phyloP scores from a whole-genome alignment of 768 basidiomycete species.

The Cystofilobasidium macerans region DNA sequence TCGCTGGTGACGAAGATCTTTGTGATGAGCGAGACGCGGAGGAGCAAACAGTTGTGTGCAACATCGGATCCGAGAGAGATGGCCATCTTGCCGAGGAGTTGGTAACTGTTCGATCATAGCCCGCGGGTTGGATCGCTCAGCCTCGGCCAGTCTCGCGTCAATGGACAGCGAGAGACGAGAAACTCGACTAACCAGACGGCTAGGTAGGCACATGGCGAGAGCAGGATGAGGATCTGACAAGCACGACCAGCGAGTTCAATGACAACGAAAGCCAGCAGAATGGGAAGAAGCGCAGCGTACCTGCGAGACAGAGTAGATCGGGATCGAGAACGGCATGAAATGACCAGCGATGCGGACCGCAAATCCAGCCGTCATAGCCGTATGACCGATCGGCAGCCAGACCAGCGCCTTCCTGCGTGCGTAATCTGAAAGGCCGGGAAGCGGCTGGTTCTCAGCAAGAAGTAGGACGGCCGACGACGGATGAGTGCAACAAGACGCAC shows the following conservation, averaged over 20 bases:
- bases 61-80: neutral
- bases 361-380: neutral
- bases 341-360: neutral
- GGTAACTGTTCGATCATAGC: neutral
- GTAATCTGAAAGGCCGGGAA: neutral
- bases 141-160: too few species aligned
- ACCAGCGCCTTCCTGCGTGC: neutral
- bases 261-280: too few species aligned
- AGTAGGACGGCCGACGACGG: neutral
- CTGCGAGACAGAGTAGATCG: neutral
- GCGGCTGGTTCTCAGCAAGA: neutral
- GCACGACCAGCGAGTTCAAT: too few species aligned
- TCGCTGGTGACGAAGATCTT: neutral
- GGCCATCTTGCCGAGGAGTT: slow-evolving; percentile 5
- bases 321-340: neutral
- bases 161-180: too few species aligned
- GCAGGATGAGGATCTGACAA: neutral
- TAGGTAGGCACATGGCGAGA: neutral
- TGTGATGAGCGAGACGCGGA: neutral
- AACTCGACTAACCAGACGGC: too few species aligned
- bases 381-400: neutral
- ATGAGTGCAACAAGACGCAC: neutral
- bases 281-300: too few species aligned
- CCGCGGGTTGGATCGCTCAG: too few species aligned
- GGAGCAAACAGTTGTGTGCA: neutral